Conservation (phyloP, 352 stramenopile genomes). For the Pythium vanterpoolii region DNA sequence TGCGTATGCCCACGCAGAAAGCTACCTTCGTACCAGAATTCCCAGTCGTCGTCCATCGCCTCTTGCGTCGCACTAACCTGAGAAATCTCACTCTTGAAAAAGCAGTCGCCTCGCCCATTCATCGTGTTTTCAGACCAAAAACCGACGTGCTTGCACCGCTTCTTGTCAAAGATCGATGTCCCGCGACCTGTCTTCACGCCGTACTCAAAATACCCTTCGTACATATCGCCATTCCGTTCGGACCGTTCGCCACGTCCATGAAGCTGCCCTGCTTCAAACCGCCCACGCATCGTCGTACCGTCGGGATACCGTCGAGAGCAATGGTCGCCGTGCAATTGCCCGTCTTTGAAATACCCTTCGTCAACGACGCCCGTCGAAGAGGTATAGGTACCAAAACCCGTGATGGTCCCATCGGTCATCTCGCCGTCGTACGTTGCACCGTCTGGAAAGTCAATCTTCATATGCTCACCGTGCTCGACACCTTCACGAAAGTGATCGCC, state of each 20-base stretch:
- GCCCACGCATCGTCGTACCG: slow-evolving; percentile 39
- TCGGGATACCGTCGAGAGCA: slow-evolving; percentile 49
- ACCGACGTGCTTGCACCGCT: slow-evolving; percentile 42
- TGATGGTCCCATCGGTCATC: slow-evolving; percentile 56
- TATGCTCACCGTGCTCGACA: slow-evolving; percentile 41
- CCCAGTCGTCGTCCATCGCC: slow-evolving; percentile 29
- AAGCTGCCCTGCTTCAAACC: slow-evolving; percentile 43
- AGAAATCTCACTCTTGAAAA: slow-evolving; percentile 25
- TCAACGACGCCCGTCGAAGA: slow-evolving; percentile 63
- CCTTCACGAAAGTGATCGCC: slow-evolving; percentile 47
- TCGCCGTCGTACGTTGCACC: slow-evolving; percentile 61
- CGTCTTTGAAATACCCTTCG: slow-evolving; percentile 59
- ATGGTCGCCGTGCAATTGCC: slow-evolving; percentile 44
- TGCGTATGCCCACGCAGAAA: slow-evolving; percentile 60
- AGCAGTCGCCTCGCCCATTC: slow-evolving; percentile 58
- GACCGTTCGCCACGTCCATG: slow-evolving; percentile 36
- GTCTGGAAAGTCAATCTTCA: slow-evolving; percentile 55
- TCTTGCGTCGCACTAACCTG: background rate
- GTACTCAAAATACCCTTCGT: slow-evolving; percentile 58
- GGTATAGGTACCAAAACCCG: slow-evolving; percentile 48
- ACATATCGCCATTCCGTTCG: slow-evolving; percentile 49
- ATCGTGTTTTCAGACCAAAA: slow-evolving; percentile 71
- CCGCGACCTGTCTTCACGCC: slow-evolving; percentile 45
- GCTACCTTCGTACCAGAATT: slow-evolving; percentile 75
- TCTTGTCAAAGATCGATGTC: slow-evolving; percentile 33